Conservation (phyloP, 2,329 filamentous ascomycete species). For the Periconia digitata region DNA sequence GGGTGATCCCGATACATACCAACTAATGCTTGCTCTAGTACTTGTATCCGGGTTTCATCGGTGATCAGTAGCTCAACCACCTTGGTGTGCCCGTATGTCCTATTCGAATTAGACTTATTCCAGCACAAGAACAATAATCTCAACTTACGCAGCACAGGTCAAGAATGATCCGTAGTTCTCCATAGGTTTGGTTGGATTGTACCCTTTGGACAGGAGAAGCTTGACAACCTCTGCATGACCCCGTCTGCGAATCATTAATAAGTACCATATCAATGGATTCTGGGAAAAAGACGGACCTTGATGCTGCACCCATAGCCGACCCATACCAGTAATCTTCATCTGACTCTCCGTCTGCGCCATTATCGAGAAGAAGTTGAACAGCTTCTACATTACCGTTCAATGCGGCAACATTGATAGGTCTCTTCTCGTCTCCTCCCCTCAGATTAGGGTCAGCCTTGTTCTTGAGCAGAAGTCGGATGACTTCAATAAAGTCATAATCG, state of each 20-base stretch:
- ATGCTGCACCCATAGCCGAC: conserved; percentile 20
- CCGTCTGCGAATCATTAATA: conserved; percentile 3
- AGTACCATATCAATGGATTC: not conserved
- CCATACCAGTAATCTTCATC: conserved; percentile 24
- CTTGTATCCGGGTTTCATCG: conserved; percentile 16
- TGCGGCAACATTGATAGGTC: conserved; percentile 22
- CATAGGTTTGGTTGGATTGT: conserved; percentile 18
- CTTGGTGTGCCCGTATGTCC: conserved; percentile 22
- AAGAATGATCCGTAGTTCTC: conserved; percentile 22
- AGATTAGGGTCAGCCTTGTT: conserved; percentile 19
- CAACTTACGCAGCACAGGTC: conserved; percentile 15
- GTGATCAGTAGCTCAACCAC: conserved; percentile 19
- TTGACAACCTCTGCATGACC: conserved; percentile 22
- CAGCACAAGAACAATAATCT: not conserved
- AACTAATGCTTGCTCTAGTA: conserved; percentile 23
- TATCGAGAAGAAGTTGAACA: conserved; percentile 17
- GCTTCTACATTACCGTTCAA: conserved; percentile 19
- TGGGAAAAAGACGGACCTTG: not conserved
- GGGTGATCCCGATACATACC: not conserved
- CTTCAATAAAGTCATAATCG: conserved; percentile 9
- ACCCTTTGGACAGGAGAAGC: conserved; percentile 18
- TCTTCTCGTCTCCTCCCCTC: conserved; percentile 9
- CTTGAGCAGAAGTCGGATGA: conserved; percentile 14
- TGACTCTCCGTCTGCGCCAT: conserved; percentile 20
- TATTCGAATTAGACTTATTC: not conserved